Evolutionary conservation across 805 yeast species (phyloP), one percentile per base, ranked within the genome.

Genomic region (Kazachstania psychrophila): DNA sequence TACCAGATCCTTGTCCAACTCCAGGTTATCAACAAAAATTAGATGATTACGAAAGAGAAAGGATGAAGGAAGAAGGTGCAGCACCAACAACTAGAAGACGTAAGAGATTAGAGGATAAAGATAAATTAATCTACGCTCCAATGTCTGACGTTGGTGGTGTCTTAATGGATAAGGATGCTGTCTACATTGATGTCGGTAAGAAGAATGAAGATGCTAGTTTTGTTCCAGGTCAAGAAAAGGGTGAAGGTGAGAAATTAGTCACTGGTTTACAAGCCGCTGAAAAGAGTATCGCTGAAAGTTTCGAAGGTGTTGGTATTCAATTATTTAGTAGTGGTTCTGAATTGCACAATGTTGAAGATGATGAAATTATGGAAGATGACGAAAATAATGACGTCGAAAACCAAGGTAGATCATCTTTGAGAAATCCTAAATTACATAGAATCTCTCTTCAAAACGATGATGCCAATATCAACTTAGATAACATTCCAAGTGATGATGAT

Each of bases 81-180:
- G 60, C 64, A 4, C 51, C 70, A 3, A 71, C 77, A 2, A 75
- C 95, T 41, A 73, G 94, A 49, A 77, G 96, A 59, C 73, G 96
- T 53, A 84, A 86, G 57, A 74, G 97, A 54, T 73, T 92, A 37
- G 97, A 92, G 47, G 98, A 92, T 54, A 85, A 80, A 49, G 94
- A 86, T 56, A 92, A 88, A 58, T 75, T 86, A 47, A 86, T 92
- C 2, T 92, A 94, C 60, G 99, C 98, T 0, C 99, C 99, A 34
- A 92, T 92, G 99, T 84, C 96, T 32, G 97, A 92, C 61, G 96
- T 92, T n/a, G 96, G 96, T 39, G 99, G 99, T 58, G 94, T 92
- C 25, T 68, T 92, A 46, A 86, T 92, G 43, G 99, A 92, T 64
- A 88, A 82, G 56, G 99, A 92, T 65, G 96, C 98, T 7, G 98